Evolutionary conservation across 768 basidiomycete species (phyloP), one percentile per base, ranked within the genome.

Genomic region (Filobasidium wieringae): DNA sequence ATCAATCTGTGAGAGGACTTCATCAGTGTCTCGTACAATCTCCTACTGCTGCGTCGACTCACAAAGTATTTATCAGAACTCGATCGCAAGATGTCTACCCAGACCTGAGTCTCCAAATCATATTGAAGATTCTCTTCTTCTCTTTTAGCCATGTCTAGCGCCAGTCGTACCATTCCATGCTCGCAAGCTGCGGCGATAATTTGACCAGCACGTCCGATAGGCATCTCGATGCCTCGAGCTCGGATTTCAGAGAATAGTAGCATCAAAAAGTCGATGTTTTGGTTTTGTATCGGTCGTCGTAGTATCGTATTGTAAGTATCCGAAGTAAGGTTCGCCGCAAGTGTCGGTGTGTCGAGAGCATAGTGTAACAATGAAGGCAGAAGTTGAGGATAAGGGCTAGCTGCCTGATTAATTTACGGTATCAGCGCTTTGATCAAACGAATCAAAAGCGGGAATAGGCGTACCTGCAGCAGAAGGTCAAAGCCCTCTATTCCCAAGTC

Each of bases 51-150:
- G 70, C n/a, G n/a, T 8, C 11, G 24, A 77, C 87, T 65, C 65
- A 92, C 90, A 72, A 82, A 87, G 37, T 84, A 76, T 39, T 72
- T 72, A 22, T 82, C 79, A 0, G 85, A 83, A 29, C 85, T 82
- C 8, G 84, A 76, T 15, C 78, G 69, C 40, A 93, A 77, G 64
- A 85, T 84, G 1, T 79, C 74, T 51, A 83, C 73, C 88, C 88
- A 92, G 0, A 78, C 76, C 6, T 74, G 71, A 19, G 75, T 71
- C 2, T 79, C 78, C 29, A 89, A 29, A 7, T 36, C 66, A 33
- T 83, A 79, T 29, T 79, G 72, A 4, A 82, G 79, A 5, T 75
- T 66, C 36, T 71, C 64, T 64, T 90, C 87, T 53, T 80, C 86
- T 60, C 78, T 75, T 2, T 76, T 71, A 0, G 83, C 82, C 14